A percentile compares a stretch with the other conserved stretches of the same genome.
Conservation (phyloP, 1,139 yeast genomes). For the Yamadazyma triangularis region DNA sequence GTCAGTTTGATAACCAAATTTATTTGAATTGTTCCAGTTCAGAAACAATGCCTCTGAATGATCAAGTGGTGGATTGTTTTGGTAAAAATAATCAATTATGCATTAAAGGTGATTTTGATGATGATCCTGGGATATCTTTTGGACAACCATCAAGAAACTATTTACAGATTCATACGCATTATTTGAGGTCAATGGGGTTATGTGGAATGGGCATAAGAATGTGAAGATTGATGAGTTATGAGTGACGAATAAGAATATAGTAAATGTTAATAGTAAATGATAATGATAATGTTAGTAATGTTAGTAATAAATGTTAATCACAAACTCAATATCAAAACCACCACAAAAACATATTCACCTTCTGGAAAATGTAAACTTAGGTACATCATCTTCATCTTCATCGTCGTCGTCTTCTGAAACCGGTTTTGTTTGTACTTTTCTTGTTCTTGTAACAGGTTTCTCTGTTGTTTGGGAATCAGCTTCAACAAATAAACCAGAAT, state of each 20-base stretch:
- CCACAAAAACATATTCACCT: too few species aligned
- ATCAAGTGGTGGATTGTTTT: slow-evolving; percentile 30
- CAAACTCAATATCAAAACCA: too few species aligned
- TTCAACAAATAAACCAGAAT: too few species aligned
- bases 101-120: slow-evolving; percentile 30
- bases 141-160: slow-evolving; percentile 19
- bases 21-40: slow-evolving; percentile 37
- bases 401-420: slow-evolving; percentile 26
- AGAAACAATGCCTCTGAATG: slow-evolving; percentile 19
- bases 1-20: slow-evolving; percentile 42
- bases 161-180: slow-evolving; percentile 41
- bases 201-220: slow-evolving; percentile 41
- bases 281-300: too few species aligned
- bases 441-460: too few species aligned
- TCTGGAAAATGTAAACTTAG: slow-evolving; percentile 33
- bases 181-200: slow-evolving; percentile 44
- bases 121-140: slow-evolving; percentile 7
- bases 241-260: too few species aligned
- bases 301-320: too few species aligned
- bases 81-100: slow-evolving; percentile 33
- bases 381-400: slow-evolving; percentile 33
- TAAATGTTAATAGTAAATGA: too few species aligned
- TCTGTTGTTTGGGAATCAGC: too few species aligned
- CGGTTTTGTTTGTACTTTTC: too few species aligned
- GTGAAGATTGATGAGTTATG: too few species aligned